Percentiles rank a stretch among this genome's conserved stretches.
Conservation (phyloP, 495 filamentous ascomycete species). For the Geopyxis carbonaria region DNA sequence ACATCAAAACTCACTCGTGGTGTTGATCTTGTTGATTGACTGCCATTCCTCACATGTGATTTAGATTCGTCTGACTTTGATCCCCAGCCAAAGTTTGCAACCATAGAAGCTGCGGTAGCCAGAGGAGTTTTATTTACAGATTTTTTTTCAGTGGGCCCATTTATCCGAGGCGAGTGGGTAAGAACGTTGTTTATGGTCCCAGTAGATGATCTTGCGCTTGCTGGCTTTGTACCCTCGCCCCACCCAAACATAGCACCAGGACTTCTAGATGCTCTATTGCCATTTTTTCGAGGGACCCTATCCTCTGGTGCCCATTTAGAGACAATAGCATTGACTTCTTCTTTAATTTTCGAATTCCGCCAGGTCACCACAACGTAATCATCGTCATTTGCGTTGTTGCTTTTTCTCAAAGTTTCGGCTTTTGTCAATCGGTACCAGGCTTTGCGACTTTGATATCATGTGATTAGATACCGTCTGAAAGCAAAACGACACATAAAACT, state of each 20-base stretch:
- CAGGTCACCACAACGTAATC: constrained; percentile 41
- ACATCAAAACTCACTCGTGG: no score
- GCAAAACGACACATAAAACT: constrained; percentile 5
- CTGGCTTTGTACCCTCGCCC: constrained; percentile 12
- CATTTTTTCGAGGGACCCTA: constrained; percentile 27
- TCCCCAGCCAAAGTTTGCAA: no score
- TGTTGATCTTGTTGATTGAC: no score
- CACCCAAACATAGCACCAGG: constrained; percentile 24
- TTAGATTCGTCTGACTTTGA: no score
- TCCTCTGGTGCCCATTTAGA: constrained; percentile 45
- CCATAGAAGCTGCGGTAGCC: no score
- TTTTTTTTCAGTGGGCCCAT: neutral
- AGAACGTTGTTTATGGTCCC: neutral
- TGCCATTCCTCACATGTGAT: no score
- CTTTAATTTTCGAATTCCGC: constrained; percentile 34
- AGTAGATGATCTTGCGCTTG: neutral
- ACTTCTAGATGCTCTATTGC: constrained; percentile 8
- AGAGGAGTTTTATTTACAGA: neutral
- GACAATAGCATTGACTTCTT: constrained; percentile 38
- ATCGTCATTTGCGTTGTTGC: constrained; percentile 38
- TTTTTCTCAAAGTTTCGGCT: constrained; percentile 37
- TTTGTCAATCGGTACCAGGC: constrained; percentile 46
- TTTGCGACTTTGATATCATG: constrained; percentile 29
- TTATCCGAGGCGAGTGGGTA: neutral
- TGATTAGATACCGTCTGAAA: constrained; percentile 8